Percentiles rank a stretch among this genome's conserved stretches.
Evolutionary conservation across 176 grass and related monocot species (phyloP).

Genomic region (Cocos nucifera): DNA sequence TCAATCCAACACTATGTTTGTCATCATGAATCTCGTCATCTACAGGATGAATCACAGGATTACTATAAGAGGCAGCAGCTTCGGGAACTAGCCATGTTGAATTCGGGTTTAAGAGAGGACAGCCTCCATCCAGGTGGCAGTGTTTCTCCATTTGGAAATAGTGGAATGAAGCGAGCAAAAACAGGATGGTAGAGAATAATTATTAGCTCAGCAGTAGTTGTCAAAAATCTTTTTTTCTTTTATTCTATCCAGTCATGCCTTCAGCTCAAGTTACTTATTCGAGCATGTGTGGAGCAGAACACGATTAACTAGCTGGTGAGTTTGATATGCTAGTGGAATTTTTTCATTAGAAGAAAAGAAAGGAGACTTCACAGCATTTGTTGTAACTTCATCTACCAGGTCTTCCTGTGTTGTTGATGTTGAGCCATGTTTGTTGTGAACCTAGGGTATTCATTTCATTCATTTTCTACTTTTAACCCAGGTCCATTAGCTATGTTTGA

Average conservation of each 20-base stretch:
- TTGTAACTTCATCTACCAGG: not conserved
- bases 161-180: conserved; percentile 74
- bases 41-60: conserved; percentile 91
- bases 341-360: too few relatives aligned
- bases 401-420: conserved; percentile 2
- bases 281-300: not conserved
- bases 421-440: conserved; percentile 18
- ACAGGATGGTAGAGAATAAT: conserved; percentile 24
- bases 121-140: conserved; percentile 58
- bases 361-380: not conserved
- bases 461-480: conserved; percentile 24
- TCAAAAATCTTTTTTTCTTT: too few relatives aligned
- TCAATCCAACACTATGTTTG: too few relatives aligned
- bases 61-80: conserved; percentile 94
- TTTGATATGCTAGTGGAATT: too few relatives aligned
- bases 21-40: not conserved
- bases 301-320: not conserved
- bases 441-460: conserved; percentile 37
- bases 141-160: conserved; percentile 45
- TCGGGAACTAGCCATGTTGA: conserved; percentile 83
- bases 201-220: not conserved
- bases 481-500: not conserved
- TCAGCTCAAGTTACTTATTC: conserved; percentile 2
- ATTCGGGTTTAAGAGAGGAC: conserved; percentile 72
- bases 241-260: too few relatives aligned